Evolutionary conservation across 1,284 basidiomycete genomes (phyloP), one percentile per base, ranked within the genome.

Genomic region (Omphalotus olearius): DNA sequence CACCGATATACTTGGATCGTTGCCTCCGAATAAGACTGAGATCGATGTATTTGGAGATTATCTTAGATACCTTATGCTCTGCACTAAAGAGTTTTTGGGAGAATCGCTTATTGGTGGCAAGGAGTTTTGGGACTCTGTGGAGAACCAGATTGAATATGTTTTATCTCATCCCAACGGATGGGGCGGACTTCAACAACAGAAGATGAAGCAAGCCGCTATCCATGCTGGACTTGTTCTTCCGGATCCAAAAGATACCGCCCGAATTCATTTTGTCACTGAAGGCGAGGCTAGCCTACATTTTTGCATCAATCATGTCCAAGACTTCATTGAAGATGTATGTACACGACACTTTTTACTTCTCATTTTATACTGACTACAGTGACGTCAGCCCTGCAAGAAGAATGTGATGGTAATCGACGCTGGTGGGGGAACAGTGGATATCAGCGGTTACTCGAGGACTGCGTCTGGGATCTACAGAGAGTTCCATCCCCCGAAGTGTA

Each of bases 11-110:
- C 45, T 72, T 3, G 69, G 64, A 1, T 62, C 66, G 1, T 64
- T 76, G 10, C 75, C 75, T 0, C 30, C 51, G 0, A 61, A 64
- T 1, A 74, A 72, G 51, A 63, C 63, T 0, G 61, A 65, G 1
- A 55, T 66, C 1, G 64, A 73, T 18, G 64, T 78, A 23, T 64
- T 72, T 18, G 66, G 67, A 1, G 75, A 77, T 56, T 76, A 75
- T 50, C 60, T 78, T 47, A 54, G 51, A 0, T 77, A 76, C 49
- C 53, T 76, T 4, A 68, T 60, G 36, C 14, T 45, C 0, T 73
- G 72, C 47, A 63, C 68, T 5, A 57, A 61, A 30, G 62, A 55
- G 3, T 76, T 68, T 54, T 71, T 78, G 42, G 57, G 60, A 30
- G 69, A 76, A 42, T 63, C 67, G 0, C 66, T 72, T 37, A 59